Conservation (phyloP, 495 filamentous ascomycete species). For the Daldinia bambusicola region DNA sequence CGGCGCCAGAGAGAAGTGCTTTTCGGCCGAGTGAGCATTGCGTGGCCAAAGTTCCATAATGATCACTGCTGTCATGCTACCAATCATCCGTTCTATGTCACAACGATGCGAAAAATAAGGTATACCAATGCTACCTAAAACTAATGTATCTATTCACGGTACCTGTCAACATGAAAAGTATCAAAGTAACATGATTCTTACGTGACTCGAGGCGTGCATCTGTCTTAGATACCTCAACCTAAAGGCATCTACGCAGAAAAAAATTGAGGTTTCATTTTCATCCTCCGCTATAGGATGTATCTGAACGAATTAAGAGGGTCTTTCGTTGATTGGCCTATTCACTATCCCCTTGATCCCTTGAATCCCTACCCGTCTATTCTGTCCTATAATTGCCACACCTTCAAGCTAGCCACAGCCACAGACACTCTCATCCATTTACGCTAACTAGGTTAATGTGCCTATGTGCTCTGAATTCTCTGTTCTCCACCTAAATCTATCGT, state of each 20-base stretch:
- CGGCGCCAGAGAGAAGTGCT: conserved; percentile 6
- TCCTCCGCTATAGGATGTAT: conserved; percentile 2
- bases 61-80: conserved; percentile 9
- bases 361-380: not conserved
- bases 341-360: not conserved
- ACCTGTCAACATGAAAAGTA: not conserved
- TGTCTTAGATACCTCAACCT: not conserved
- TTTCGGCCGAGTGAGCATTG: conserved; percentile 25
- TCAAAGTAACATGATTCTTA: not conserved
- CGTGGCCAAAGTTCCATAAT: conserved; percentile 15
- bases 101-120: conserved; percentile 16
- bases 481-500: conserved; percentile 12
- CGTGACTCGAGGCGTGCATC: not conserved
- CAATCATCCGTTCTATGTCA: conserved; percentile 12
- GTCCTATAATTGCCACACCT: conserved; percentile 33
- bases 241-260: not conserved
- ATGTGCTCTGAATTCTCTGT: not conserved
- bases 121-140: conserved; percentile 24
- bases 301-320: not conserved
- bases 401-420: conserved; percentile 28
- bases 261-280: not conserved
- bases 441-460: not conserved
- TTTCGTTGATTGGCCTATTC: conserved; percentile 26
- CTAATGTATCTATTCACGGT: conserved; percentile 10
- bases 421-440: not conserved